Conservation (phyloP, 768 basidiomycete genomes). For the Suillus clintonianus region DNA sequence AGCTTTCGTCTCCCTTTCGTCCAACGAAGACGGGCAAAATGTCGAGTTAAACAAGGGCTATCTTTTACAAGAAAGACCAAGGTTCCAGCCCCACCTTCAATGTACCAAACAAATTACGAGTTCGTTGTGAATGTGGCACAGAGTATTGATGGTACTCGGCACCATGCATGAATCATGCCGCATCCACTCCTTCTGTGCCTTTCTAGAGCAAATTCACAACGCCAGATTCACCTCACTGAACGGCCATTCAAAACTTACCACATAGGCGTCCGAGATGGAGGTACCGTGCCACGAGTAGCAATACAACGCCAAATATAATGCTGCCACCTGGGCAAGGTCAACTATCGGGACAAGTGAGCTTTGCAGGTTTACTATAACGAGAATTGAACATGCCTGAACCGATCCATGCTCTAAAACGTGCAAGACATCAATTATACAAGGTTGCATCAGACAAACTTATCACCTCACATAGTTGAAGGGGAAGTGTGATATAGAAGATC, state of each 20-base stretch:
- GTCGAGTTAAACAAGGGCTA: too few species aligned
- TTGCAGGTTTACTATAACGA: neutral
- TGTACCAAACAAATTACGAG: too few species aligned
- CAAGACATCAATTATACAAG: neutral
- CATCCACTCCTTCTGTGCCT: neutral
- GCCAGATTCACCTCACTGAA: neutral
- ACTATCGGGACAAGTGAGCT: conserved; percentile 39
- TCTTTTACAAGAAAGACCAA: too few species aligned
- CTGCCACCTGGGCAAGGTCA: conserved; percentile 31
- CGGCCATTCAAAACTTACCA: conserved; percentile 31
- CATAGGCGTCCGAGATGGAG: conserved; percentile 40
- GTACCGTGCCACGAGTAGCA: conserved; percentile 43
- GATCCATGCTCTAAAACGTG: conserved; percentile 67
- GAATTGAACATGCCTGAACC: conserved; percentile 58
- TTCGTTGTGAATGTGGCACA: too few species aligned
- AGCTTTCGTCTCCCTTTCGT: too few species aligned
- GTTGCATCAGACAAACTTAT: neutral
- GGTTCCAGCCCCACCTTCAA: too few species aligned
- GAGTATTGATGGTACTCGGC: too few species aligned
- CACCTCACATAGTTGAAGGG: conserved; percentile 62
- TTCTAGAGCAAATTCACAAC: too few species aligned
- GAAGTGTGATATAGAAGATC: conserved; percentile 48
- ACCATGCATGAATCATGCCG: neutral
- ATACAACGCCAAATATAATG: conserved; percentile 41
- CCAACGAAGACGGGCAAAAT: too few species aligned